Base-by-base conservation (phyloP, 2,329 filamentous ascomycete genomes). In the Aspergillus ibericus region DNA sequence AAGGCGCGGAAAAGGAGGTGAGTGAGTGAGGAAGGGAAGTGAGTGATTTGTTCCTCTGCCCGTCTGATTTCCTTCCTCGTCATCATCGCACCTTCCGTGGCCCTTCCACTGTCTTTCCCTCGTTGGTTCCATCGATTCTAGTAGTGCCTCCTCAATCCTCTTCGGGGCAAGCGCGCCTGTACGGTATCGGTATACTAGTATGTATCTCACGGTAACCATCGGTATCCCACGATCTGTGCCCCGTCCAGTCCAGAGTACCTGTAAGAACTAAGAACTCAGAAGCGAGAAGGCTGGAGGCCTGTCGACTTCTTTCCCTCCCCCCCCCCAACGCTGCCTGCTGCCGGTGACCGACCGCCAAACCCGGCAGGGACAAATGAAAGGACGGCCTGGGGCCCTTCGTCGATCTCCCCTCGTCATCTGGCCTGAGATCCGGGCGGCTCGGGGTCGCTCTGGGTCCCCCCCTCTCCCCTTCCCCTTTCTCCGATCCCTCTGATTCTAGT, bases 321-420 rank as follows among this genome's bases (percentile, higher is more conserved):
- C 25, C 13, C 18, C 16, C 22, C 27, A 56, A 46, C 16, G 20
- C n/a, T 25, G 36, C 29, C 44, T 25, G 15, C 55, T 58, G 55
- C 38, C 57, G 55, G 10, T 50, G 53, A 53, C 53, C 58, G 56
- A 58, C 51, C 40, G 47, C 52, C 59, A 60, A 36, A 51, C 47
- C 53, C 38, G 47, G 38, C 42, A 22, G 35, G 29, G 16, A 47
- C 49, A 52, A 52, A 42, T 42, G 16, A 22, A 42, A 27, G 54
- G 25, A 48, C 16, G 25, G 44, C 44, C 16, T 48, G 20, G 42
- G 13, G 8, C 5, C 13, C 22, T 15, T 16, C 13, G 22, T 47
- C 22, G 42, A 25, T 27, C 42, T 27, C 15, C 42, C 42, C 55
- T 52, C 29, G 49, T 51, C 46, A 51, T 50, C 48, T 51, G 46